phyloP scores from a whole-genome alignment of 139 green algal species.

The Chlorella sorokiniana region DNA sequence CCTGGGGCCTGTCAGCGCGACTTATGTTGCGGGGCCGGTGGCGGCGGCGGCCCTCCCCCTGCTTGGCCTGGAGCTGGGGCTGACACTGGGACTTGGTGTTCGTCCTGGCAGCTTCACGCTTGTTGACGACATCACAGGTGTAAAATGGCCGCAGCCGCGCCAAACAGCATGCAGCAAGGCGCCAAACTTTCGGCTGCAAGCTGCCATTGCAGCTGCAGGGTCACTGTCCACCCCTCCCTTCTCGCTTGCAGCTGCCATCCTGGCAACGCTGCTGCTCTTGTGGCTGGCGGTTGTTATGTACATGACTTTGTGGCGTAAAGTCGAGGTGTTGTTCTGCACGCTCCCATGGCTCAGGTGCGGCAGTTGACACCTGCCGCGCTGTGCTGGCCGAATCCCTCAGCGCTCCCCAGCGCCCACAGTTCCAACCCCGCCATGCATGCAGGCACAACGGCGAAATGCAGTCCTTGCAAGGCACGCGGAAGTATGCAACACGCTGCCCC shows the following conservation, averaged over 20 bases:
- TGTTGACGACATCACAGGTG: slow-evolving; percentile 13
- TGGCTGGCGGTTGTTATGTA: slow-evolving; percentile 21
- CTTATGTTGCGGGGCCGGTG: background rate
- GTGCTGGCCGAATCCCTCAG: background rate
- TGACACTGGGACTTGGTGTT: slow-evolving; percentile 9
- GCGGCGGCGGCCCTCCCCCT: background rate
- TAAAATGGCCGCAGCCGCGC: no score
- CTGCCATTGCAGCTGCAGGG: background rate
- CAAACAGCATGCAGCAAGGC: background rate
- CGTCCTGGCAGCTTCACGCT: background rate
- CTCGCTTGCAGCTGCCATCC: background rate
- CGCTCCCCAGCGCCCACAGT: background rate
- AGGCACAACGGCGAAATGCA: slow-evolving; percentile 3
- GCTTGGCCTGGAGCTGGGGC: slow-evolving; percentile 2
- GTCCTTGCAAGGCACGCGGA: background rate
- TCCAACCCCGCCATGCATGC: background rate
- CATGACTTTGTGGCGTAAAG: slow-evolving; percentile 17
- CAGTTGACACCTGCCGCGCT: background rate
- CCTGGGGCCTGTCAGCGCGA: background rate
- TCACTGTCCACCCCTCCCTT: background rate
- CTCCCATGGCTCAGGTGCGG: slow-evolving; percentile 35
- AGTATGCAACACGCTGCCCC: slow-evolving; percentile 37
- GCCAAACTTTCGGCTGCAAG: background rate
- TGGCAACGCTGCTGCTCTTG: background rate
- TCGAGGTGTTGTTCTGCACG: slow-evolving; percentile 37